Conservation (phyloP, 208 protist genomes). For the Crithidia brevicula region DNA sequence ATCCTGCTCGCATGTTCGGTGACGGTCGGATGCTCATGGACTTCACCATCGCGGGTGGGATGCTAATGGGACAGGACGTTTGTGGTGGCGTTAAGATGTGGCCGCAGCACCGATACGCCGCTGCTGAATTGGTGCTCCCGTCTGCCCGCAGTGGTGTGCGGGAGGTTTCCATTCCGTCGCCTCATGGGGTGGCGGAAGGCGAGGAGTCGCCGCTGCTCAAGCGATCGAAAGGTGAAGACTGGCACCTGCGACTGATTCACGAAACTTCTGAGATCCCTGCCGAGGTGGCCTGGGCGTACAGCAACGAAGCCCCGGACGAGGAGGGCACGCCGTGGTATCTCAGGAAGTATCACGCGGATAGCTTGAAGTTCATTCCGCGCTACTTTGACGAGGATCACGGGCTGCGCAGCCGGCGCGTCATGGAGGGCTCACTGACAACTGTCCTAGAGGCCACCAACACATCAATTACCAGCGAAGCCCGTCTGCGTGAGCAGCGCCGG, state of each 20-base stretch:
- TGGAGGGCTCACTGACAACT: slow-evolving; percentile 10
- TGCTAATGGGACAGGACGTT: slow-evolving; percentile 68
- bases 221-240: not conserved
- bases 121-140: slow-evolving; percentile 71
- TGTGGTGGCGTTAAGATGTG: slow-evolving; percentile 82
- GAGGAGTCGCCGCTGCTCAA: not conserved
- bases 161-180: slow-evolving; percentile 21
- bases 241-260: slow-evolving; percentile 20
- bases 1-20: slow-evolving; percentile 71
- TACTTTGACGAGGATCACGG: slow-evolving; percentile 27
- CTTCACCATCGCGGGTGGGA: slow-evolving; percentile 59
- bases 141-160: slow-evolving; percentile 28
- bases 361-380: slow-evolving; percentile 11
- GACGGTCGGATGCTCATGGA: slow-evolving; percentile 69
- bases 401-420: slow-evolving; percentile 9
- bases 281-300: slow-evolving; percentile 13
- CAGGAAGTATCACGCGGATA: not conserved
- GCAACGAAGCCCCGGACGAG: not conserved
- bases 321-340: not conserved
- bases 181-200: not conserved
- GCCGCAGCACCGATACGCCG: slow-evolving; percentile 73
- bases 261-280: slow-evolving; percentile 27
- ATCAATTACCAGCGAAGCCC: slow-evolving; percentile 36
- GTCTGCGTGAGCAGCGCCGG: slow-evolving; percentile 20
- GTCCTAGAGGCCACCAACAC: slow-evolving; percentile 43